Base-by-base conservation (phyloP, 345 rosid genomes). In the Moringa oleifera region DNA sequence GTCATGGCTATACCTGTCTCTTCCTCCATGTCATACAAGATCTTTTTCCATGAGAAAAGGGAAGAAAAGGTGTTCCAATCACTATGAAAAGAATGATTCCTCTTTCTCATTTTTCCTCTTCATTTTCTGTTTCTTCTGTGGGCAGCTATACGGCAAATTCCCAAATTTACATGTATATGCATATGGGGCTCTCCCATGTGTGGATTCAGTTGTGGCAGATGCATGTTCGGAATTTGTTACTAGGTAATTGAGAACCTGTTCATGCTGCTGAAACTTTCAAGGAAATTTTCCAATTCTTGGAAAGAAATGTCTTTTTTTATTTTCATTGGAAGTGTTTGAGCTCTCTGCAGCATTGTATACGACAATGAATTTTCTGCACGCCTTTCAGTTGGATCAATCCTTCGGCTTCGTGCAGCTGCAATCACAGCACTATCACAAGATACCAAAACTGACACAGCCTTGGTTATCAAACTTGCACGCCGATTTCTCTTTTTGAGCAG, bases 311-410 rank as follows among this genome's bases (percentile, higher is more conserved):
- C 28, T 22, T 74, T 37, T 37, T 52, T 21, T 53, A 20, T 20
- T 64, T 36, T 36, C 53, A 53, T 65, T 57, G 51, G 33, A 65
- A 72, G 23, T 31, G 24, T 63, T 71, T 71, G 75, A 71, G 69
- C 73, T 67, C 67, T 79, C 69, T 80, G 80, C 94, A 90, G 97
- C 83, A 81, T 88, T 68, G 72, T 90, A 68, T 85, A 84, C 65
- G 74, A 84, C 83, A 82, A 86, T 65, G 96, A 93, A 73, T 90
- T 93, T 81, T 93, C 96, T 60, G 67, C 98, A 37, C 81, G 96
- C 59, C 96, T 93, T 71, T 93, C 98, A 0, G 85, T 86, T 75
- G 89, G 96, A 81, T 86, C 98, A 5, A 68, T 93, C 64, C 77
- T 83, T 49, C 87, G 88, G 63, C 97, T 93, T 61, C 94, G 87